phyloP scores from a whole-genome alignment of 2,329 filamentous ascomycete genomes.

The Penicillium sp. region DNA sequence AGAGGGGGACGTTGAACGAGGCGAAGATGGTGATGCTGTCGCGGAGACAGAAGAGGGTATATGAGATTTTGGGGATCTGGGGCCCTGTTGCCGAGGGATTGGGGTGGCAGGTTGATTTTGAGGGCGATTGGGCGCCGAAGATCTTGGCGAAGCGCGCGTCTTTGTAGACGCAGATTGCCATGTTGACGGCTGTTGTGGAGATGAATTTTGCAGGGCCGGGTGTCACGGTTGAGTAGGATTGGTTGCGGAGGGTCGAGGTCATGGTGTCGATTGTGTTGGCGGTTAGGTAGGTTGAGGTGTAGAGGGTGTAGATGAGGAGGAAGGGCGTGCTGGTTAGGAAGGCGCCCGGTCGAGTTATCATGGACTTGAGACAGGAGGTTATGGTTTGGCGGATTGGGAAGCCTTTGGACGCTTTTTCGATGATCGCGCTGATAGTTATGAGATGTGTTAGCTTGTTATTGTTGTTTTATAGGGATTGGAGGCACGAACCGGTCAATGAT shows the following conservation, averaged over 20 bases:
- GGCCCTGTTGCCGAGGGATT: slow-evolving; percentile 22
- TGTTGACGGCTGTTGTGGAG: slow-evolving; percentile 74
- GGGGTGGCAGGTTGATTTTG: slow-evolving; percentile 2
- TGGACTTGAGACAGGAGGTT: slow-evolving; percentile 36
- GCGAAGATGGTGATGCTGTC: slow-evolving; percentile 89
- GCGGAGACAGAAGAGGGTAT: slow-evolving; percentile 71
- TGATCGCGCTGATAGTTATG: slow-evolving; percentile 40
- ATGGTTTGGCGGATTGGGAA: slow-evolving; percentile 41
- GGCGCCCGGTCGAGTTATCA: slow-evolving; percentile 37
- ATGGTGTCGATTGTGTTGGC: slow-evolving; percentile 83
- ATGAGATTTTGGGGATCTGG: slow-evolving; percentile 63
- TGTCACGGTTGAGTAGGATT: slow-evolving; percentile 58
- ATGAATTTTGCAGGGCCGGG: slow-evolving; percentile 74
- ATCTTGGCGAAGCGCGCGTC: slow-evolving; percentile 78
- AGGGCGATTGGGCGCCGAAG: slow-evolving; percentile 58
- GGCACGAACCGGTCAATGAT: slow-evolving; percentile 71
- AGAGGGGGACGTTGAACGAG: slow-evolving; percentile 84
- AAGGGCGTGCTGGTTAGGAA: slow-evolving; percentile 48
- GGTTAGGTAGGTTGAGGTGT: slow-evolving; percentile 82
- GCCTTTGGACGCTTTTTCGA: slow-evolving; percentile 47
- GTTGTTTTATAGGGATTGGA: too few species aligned
- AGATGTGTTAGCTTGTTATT: not conserved
- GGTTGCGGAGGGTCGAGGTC: slow-evolving; percentile 58
- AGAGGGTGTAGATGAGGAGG: slow-evolving; percentile 56
- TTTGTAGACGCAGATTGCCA: slow-evolving; percentile 82